Percentiles rank a stretch among this genome's conserved stretches.
phyloP scores from a whole-genome alignment of 2,329 filamentous ascomycete genomes.

The Echinosphaeria canescens region DNA sequence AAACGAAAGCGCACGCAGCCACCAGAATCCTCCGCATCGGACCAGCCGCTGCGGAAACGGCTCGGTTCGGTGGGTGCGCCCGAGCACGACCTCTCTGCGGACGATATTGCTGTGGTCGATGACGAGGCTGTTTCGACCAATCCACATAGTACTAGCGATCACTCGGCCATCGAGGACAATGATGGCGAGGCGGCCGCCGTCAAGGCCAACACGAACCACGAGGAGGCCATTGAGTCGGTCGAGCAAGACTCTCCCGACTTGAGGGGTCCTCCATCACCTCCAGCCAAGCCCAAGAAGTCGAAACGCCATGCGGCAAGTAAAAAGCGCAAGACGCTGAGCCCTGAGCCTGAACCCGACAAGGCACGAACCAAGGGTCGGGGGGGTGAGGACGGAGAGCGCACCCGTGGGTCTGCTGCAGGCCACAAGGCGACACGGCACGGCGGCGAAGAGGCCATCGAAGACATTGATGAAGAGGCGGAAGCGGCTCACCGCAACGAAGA shows the following conservation, averaged over 20 bases:
- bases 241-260: slow-evolving; percentile 8
- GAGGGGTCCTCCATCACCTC: not conserved
- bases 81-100: slow-evolving; percentile 13
- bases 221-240: slow-evolving; percentile 10
- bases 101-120: slow-evolving; percentile 12
- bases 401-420: no score
- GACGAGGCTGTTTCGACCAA: slow-evolving; percentile 14
- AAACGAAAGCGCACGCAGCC: slow-evolving; percentile 28
- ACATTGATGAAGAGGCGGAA: slow-evolving; percentile 37
- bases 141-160: slow-evolving; percentile 14
- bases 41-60: slow-evolving; percentile 29
- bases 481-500: slow-evolving; percentile 38
- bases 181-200: slow-evolving; percentile 16
- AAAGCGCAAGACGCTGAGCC: slow-evolving; percentile 15
- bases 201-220: slow-evolving; percentile 17
- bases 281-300: slow-evolving; percentile 12
- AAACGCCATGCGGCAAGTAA: slow-evolving; percentile 15
- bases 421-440: slow-evolving; percentile 18
- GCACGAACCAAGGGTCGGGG: no score
- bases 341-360: slow-evolving; percentile 6
- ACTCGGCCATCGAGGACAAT: slow-evolving; percentile 24
- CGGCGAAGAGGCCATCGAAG: slow-evolving; percentile 28
- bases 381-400: slow-evolving; percentile 6
- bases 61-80: slow-evolving; percentile 20
- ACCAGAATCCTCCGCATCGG: slow-evolving; percentile 19